phyloP scores from a whole-genome alignment of 768 basidiomycete species.

The Kwoniella sp. region DNA sequence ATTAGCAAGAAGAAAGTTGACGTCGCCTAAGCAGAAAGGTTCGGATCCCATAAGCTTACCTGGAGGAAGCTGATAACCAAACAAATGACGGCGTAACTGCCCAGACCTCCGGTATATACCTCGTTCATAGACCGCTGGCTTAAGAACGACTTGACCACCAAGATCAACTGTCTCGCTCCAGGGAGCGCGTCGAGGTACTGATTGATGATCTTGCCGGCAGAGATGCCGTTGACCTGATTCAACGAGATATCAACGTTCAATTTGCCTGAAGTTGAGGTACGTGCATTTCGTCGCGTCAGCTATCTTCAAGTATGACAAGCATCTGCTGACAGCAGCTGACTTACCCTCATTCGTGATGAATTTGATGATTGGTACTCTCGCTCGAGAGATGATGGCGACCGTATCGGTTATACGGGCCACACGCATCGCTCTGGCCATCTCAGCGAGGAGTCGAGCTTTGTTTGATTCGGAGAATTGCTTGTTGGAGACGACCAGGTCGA shows the following conservation, averaged over 20 bases:
- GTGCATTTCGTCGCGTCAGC: neutral
- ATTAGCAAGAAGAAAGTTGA: conserved; percentile 18
- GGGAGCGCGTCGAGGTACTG: conserved; percentile 75
- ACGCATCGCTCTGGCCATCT: conserved; percentile 76
- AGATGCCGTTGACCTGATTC: conserved; percentile 83
- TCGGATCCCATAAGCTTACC: conserved; percentile 57
- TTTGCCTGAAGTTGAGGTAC: conserved; percentile 59
- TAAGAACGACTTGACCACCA: conserved; percentile 89
- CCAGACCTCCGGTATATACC: conserved; percentile 93
- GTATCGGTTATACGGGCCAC: conserved; percentile 72
- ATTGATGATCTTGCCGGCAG: conserved; percentile 76
- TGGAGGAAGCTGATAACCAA: conserved; percentile 91
- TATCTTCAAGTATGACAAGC: neutral
- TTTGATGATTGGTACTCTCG: conserved; percentile 96
- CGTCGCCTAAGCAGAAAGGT: neutral
- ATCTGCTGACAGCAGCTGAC: conserved; percentile 10
- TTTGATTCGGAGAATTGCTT: conserved; percentile 71
- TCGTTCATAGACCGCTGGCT: conserved; percentile 92
- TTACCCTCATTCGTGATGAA: conserved; percentile 74
- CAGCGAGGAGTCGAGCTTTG: conserved; percentile 65
- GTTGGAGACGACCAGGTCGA: conserved; percentile 89
- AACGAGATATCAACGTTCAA: conserved; percentile 92
- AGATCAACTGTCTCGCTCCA: conserved; percentile 77
- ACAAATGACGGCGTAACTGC: conserved; percentile 92
- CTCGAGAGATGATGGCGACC: conserved; percentile 86